These are phyloP conservation scores for Plantago major DNA, from an alignment of 257 asterid genomes.

Conservation along the genomic window DNA sequence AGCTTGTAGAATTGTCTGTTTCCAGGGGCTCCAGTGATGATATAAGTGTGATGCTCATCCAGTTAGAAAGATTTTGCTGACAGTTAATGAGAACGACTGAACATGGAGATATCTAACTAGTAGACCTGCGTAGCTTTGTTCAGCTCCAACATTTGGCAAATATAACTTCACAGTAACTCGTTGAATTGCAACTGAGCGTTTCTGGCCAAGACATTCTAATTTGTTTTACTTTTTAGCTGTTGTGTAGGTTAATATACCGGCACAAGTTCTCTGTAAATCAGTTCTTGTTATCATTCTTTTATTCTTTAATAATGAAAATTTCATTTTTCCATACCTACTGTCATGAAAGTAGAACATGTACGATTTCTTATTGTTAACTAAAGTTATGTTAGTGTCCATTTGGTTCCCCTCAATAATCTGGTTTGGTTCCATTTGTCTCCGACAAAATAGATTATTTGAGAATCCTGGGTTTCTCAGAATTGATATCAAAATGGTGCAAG, in stretches of 20 bases:
- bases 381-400: no score
- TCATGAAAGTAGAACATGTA: background rate
- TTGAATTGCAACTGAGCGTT: no score
- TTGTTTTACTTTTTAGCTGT: background rate
- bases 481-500: no score
- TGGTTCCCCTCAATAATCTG: no score
- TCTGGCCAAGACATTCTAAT: background rate
- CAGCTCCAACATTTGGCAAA: no score
- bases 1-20: conserved; percentile 62
- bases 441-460: no score
- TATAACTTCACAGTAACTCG: no score
- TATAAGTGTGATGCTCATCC: conserved; percentile 32
- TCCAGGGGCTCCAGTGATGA: conserved; percentile 61
- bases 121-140: background rate
- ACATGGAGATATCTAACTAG: background rate
- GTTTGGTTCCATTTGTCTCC: no score
- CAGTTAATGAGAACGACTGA: background rate
- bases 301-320: conserved; percentile 3
- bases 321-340: background rate
- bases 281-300: background rate
- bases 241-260: background rate
- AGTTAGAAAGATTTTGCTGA: conserved; percentile 21
- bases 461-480: no score
- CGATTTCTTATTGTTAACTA: no score
- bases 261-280: background rate